Percentiles rank a stretch among this genome's conserved stretches.
Conservation (phyloP, 345 rosid genomes). For the Moricandia moricandioides region DNA sequence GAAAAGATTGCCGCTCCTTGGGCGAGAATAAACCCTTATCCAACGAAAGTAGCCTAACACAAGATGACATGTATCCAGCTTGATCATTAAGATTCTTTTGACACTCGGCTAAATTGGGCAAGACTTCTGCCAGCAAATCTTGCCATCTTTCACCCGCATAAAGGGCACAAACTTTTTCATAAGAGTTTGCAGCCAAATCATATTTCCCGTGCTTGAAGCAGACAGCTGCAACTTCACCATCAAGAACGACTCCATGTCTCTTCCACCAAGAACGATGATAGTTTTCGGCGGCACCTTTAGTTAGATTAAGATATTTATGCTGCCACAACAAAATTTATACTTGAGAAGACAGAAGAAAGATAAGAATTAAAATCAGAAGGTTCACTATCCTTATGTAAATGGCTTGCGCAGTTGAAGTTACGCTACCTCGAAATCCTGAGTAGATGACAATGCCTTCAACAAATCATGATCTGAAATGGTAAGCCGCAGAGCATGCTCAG, state of each 20-base stretch:
- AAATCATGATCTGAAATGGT: slow-evolving; percentile 75
- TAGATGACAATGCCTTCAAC: slow-evolving; percentile 71
- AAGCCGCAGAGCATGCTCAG: slow-evolving; percentile 73
- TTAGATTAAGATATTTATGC: slow-evolving; percentile 82
- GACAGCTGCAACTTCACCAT: slow-evolving; percentile 96
- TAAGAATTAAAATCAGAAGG: slow-evolving; percentile 1
- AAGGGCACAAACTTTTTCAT: slow-evolving; percentile 95
- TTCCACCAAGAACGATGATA: slow-evolving; percentile 99
- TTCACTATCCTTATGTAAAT: slow-evolving; percentile 3
- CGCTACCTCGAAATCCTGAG: slow-evolving; percentile 82
- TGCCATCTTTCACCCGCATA: slow-evolving; percentile 99
- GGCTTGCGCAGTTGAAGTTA: slow-evolving; percentile 11
- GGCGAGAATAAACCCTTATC: slow-evolving; percentile 75
- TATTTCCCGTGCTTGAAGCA: slow-evolving; percentile 82
- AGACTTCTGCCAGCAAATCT: slow-evolving; percentile 87
- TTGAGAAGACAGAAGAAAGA: slow-evolving; percentile 10
- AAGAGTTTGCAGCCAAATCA: slow-evolving; percentile 94
- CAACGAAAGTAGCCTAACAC: slow-evolving; percentile 84
- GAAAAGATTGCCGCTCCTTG: slow-evolving; percentile 94
- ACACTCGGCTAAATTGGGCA: slow-evolving; percentile 92
- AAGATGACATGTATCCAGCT: slow-evolving; percentile 93
- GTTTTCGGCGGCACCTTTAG: slow-evolving; percentile 96
- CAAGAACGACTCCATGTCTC: slow-evolving; percentile 97
- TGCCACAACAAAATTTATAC: slow-evolving; percentile 44
- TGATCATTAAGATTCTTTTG: slow-evolving; percentile 89